A percentile compares a stretch with the other conserved stretches of the same genome.
phyloP scores from a whole-genome alignment of 2,329 filamentous ascomycete species.

The Aureobasidium sp. region DNA sequence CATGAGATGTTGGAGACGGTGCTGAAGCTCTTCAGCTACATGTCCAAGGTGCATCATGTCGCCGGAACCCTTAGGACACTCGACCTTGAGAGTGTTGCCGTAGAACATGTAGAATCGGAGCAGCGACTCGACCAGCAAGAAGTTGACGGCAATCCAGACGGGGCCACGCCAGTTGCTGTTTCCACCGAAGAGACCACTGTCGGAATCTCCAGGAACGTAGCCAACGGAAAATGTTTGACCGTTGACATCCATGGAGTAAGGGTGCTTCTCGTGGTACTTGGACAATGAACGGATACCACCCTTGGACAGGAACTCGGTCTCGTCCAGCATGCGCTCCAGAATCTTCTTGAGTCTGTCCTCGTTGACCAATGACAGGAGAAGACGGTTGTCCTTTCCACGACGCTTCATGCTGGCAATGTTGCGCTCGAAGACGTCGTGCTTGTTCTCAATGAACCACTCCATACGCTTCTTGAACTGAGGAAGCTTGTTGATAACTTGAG shows the following conservation, averaged over 20 bases:
- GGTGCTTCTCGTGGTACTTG: constrained; percentile 81
- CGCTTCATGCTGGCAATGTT: constrained; percentile 92
- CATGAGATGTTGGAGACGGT: constrained; percentile 87
- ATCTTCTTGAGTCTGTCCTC: constrained; percentile 88
- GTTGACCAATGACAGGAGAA: constrained; percentile 83
- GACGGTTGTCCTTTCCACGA: constrained; percentile 80
- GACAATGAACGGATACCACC: constrained; percentile 89
- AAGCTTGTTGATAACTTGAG: constrained; percentile 83
- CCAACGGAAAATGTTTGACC: constrained; percentile 79
- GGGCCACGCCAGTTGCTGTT: constrained; percentile 97
- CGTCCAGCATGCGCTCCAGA: constrained; percentile 82
- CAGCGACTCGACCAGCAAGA: constrained; percentile 86
- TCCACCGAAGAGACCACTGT: constrained; percentile 88
- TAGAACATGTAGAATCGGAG: constrained; percentile 96
- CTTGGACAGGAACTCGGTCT: constrained; percentile 84
- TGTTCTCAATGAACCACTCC: constrained; percentile 89
- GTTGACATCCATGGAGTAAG: constrained; percentile 93
- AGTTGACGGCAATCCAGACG: constrained; percentile 95
- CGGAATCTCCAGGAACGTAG: constrained; percentile 92
- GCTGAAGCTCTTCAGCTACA: constrained; percentile 90
- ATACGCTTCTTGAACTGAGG: constrained; percentile 88
- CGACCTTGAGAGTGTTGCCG: constrained; percentile 76
- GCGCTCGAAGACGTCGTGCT: constrained; percentile 75
- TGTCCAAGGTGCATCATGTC: constrained; percentile 94
- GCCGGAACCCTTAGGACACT: constrained; percentile 88